A percentile compares a stretch with the other conserved stretches of the same genome.
These are phyloP conservation scores for Rusavskia elegans DNA, from an alignment of 495 filamentous ascomycete genomes.

Conservation along the genomic window DNA sequence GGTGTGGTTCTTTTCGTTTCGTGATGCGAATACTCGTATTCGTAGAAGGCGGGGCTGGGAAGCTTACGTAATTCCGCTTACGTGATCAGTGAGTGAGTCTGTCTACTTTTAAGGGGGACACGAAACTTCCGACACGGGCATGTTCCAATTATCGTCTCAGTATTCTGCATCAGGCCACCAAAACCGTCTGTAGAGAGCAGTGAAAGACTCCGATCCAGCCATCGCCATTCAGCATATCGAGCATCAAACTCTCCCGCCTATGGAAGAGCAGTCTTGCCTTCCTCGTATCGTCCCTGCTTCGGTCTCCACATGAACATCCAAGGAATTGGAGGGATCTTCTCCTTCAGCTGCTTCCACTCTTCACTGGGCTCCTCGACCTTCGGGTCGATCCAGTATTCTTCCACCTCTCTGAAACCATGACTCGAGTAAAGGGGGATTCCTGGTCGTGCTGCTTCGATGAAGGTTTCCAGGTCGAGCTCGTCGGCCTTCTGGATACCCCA, in stretches of 20 bases:
- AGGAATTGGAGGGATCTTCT: neutral
- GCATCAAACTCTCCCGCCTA: neutral
- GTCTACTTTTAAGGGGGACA: too few species aligned
- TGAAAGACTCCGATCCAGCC: too few species aligned
- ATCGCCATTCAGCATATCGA: too few species aligned
- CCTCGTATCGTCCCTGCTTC: neutral
- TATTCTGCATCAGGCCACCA: too few species aligned
- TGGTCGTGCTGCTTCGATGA: slow-evolving; percentile 22
- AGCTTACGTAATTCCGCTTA: too few species aligned
- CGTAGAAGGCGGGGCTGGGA: too few species aligned
- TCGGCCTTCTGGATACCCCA: slow-evolving; percentile 29
- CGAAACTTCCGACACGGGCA: too few species aligned
- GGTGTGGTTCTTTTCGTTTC: too few species aligned
- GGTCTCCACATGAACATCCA: neutral
- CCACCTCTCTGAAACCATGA: slow-evolving; percentile 14
- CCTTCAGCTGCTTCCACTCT: neutral
- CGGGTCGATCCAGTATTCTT: neutral
- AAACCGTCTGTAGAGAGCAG: too few species aligned
- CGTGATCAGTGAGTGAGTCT: too few species aligned
- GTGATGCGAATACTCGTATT: too few species aligned
- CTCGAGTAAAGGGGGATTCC: slow-evolving; percentile 23
- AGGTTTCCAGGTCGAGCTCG: slow-evolving; percentile 21
- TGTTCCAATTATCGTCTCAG: too few species aligned
- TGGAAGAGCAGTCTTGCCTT: neutral
- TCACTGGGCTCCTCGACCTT: neutral